Percentiles rank a stretch among this genome's conserved stretches.
Conservation (phyloP, 2,329 filamentous ascomycete genomes). For the Fusarium buharicum region DNA sequence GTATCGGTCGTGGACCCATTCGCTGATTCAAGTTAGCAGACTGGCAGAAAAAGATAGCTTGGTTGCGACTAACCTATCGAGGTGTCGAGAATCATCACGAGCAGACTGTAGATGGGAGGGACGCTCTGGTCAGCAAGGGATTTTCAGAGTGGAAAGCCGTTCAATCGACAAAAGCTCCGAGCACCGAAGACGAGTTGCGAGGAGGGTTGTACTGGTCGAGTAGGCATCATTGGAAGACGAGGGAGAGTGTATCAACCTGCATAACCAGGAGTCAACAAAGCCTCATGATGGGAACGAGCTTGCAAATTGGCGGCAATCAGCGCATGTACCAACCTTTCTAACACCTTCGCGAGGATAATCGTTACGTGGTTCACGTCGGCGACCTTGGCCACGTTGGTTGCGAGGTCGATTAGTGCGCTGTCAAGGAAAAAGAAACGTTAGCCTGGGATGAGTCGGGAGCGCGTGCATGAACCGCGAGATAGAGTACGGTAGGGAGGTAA, state of each 20-base stretch:
- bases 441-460: constrained; percentile 23
- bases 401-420: constrained; percentile 49
- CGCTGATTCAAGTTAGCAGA: constrained; percentile 60
- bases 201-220: constrained; percentile 46
- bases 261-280: constrained; percentile 34
- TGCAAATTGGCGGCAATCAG: background rate
- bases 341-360: constrained; percentile 81
- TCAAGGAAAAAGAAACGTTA: constrained; percentile 33
- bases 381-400: constrained; percentile 50
- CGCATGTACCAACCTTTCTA: constrained; percentile 76
- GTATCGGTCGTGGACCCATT: constrained; percentile 95
- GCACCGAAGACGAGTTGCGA: constrained; percentile 47
- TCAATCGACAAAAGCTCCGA: constrained; percentile 47
- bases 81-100: constrained; percentile 71
- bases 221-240: constrained; percentile 43
- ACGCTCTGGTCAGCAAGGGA: constrained; percentile 52
- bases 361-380: constrained; percentile 52
- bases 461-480: constrained; percentile 18
- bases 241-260: constrained; percentile 52
- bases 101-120: constrained; percentile 64
- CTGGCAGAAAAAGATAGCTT: background rate
- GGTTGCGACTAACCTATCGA: constrained; percentile 71
- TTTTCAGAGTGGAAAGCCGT: constrained; percentile 50
- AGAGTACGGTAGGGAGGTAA: background rate
- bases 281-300: constrained; percentile 5